Percentiles rank a stretch among this genome's conserved stretches.
phyloP scores from a whole-genome alignment of 2,329 filamentous ascomycete species.

The Penicillium polonicum region DNA sequence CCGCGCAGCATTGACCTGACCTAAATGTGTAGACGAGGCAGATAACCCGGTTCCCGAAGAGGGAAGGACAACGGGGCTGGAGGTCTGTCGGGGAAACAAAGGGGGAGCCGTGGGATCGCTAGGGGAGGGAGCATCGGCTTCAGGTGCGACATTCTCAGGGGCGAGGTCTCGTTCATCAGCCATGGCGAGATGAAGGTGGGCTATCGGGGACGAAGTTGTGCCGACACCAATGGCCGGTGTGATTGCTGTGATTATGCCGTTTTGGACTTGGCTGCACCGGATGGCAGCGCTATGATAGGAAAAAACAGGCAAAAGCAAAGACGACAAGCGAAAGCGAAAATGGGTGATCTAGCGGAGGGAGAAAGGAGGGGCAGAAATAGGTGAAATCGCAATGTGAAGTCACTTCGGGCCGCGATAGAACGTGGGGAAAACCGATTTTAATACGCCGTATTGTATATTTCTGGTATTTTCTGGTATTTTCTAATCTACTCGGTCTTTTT shows the following conservation, averaged over 20 bases:
- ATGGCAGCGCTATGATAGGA: background rate
- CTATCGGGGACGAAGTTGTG: conserved; percentile 8
- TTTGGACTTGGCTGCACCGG: background rate
- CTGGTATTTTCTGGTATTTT: background rate
- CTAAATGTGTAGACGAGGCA: conserved; percentile 78
- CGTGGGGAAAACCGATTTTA: conserved; percentile 5
- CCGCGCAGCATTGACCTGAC: conserved; percentile 69
- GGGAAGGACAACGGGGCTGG: conserved; percentile 30
- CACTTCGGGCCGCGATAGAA: conserved; percentile 8
- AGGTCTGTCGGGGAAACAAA: conserved; percentile 12
- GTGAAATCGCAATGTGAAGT: conserved; percentile 12
- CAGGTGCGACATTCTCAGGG: conserved; percentile 2
- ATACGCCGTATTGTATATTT: background rate
- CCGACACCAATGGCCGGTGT: conserved; percentile 24
- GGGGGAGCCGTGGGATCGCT: conserved; percentile 35
- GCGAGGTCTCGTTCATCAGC: conserved; percentile 19
- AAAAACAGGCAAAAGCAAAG: background rate
- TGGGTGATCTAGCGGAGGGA: background rate
- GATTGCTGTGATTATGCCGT: conserved; percentile 18
- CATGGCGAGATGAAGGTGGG: conserved; percentile 9
- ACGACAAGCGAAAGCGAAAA: background rate
- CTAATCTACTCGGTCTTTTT: background rate
- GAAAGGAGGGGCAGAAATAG: conserved; percentile 12
- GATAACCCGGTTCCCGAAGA: conserved; percentile 56
- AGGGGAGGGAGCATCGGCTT: conserved; percentile 49